Base-by-base conservation (phyloP, 208 protist genomes). In the Phytomonas sp. region DNA sequence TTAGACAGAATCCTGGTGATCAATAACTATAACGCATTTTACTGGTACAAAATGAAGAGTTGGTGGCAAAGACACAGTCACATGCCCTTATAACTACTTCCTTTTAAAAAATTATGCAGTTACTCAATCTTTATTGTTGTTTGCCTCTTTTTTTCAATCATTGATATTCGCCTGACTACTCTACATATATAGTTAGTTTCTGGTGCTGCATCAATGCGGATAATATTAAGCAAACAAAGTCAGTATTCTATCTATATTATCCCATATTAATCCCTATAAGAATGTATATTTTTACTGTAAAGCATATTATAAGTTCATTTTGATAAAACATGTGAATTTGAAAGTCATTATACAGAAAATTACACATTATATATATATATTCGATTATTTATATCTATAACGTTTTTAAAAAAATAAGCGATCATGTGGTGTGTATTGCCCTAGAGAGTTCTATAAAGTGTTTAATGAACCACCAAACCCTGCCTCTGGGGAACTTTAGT, bases 11-110 rank as follows among this genome's bases (percentile, higher is more conserved):
- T 14, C 67, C 45, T 68, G 37, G 73, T 72, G 52, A 32, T 37
- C 59, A 45, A 75, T 71, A 75, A 34, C 65, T 60, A 30, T 45
- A 75, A 60, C 67, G 71, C 0, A 67, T 37, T n/a, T 61, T 45
- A 65, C 45, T 72, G 36, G 26, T 32, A 30, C 7, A 11, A 52
- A 29, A 31, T 31, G 37, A 10, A 16, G 31, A 19, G 32, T 56
- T 71, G 37, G 63, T 36, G 23, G 59, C 26, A 61, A 79, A 75
- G 70, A 66, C 40, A 31, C 14, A 63, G 75, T 29, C 73, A 59
- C 59, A 29, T 10, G 7, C 36, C 14, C 26, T 34, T 42, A 16
- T 11, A 0, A 69, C 12, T 70, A 67, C 5, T 10, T 69, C 4
- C 56, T 64, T 4, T 64, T 31, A 66, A 19, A n/a, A 11, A 19